Base-by-base conservation (phyloP, 768 basidiomycete genomes). In the Suillus bovinus region DNA sequence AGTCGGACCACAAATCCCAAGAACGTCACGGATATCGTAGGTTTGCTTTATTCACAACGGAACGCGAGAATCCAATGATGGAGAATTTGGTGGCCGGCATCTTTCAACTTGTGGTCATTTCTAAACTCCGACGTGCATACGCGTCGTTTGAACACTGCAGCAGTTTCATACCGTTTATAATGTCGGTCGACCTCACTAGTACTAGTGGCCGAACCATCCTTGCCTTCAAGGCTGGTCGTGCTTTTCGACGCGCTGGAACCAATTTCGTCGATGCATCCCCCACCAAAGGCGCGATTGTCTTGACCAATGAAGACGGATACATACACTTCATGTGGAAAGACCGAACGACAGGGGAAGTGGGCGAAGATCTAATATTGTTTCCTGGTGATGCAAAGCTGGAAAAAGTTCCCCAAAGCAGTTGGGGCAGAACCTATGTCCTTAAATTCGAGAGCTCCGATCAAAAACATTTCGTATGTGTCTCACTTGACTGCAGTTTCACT, bases 361-460 rank as follows among this genome's bases (percentile, higher is more conserved):
- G 87, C 67, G 91, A 93, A 78, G 94, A 97, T 69, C 77, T 95
- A 60, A 93, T 96, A 65, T 77, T 96, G 59, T 93, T 96, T 73
- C 93, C 93, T 1, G 83, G 85, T 2, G 94, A 97, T 74, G 94
- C 94, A 4, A 84, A 81, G 1, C 93, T 97, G 71, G 81, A 81
- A 67, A 89, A 87, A 74, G 89, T 96, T 11, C 63, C 83, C 2
- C 85, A 93, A 69, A 83, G 89, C 11, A 70, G 77, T 0, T 79
- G 79, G 36, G 92, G 90, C 7, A 80, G 93, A 64, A 86, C 89
- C 5, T 93, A 91, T 68, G 91, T 96, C 64, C 88, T 96, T 73
- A 93, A 91, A 76, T 96, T 97, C 79, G 88, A 90, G 0, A 94
- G 91, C 24, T 96, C 94, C 16, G 84, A 93, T 72, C 91, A 93